These are phyloP conservation scores for Neurospora discreta DNA, from an alignment of 495 filamentous ascomycete species.

Conservation along the genomic window DNA sequence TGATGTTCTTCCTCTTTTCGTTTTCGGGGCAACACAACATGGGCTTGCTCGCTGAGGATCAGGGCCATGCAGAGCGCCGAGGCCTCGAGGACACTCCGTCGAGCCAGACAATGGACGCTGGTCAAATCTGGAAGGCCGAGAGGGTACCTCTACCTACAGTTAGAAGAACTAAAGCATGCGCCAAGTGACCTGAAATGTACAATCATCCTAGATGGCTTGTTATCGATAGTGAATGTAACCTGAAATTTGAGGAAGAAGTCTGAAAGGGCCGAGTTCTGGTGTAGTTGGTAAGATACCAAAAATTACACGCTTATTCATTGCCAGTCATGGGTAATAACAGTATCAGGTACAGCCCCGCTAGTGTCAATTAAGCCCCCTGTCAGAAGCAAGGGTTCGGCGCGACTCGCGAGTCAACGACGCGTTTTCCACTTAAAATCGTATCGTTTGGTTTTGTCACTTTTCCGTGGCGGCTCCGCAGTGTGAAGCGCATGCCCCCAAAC, in stretches of 20 bases:
- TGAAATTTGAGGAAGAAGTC: not conserved
- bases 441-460: not conserved
- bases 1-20: not conserved
- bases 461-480: conserved; percentile 1
- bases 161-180: too few relatives aligned
- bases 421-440: conserved; percentile 10
- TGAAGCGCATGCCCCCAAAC: not conserved
- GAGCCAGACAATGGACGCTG: too few relatives aligned
- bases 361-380: conserved; percentile 22
- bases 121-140: too few relatives aligned
- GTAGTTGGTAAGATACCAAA: not conserved
- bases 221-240: not conserved
- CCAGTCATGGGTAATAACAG: not conserved
- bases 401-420: conserved; percentile 14
- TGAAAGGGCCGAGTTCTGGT: not conserved
- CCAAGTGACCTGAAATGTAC: not conserved
- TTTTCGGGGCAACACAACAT: not conserved
- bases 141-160: too few relatives aligned
- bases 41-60: not conserved
- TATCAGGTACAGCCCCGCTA: not conserved
- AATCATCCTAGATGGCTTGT: not conserved
- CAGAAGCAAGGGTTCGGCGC: conserved; percentile 12
- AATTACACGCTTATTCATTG: not conserved
- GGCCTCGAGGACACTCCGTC: too few relatives aligned
- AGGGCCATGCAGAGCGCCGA: not conserved